Evolutionary conservation across 2,329 filamentous ascomycete genomes (phyloP).

Genomic region (Nigrograna mackinnonii): DNA sequence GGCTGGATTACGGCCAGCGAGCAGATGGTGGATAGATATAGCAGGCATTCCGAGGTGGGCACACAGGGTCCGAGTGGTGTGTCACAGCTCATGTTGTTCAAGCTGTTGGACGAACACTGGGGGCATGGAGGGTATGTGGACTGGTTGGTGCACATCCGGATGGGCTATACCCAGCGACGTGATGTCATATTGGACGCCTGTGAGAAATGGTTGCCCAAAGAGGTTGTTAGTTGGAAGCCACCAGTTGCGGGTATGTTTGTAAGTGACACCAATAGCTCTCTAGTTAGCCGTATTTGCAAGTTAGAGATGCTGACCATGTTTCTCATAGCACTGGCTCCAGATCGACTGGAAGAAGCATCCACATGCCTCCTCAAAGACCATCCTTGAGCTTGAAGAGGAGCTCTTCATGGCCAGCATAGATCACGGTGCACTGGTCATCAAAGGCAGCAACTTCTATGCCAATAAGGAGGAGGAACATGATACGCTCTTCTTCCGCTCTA

Average conservation of each 20-base stretch:
- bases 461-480: slow-evolving; percentile 29
- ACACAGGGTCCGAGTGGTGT: background rate
- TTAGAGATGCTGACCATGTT: background rate
- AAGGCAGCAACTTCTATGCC: background rate
- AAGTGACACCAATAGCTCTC: too few species aligned
- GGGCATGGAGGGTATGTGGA: background rate
- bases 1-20: slow-evolving; percentile 33
- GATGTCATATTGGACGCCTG: background rate
- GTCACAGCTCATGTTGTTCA: background rate
- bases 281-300: too few species aligned
- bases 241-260: slow-evolving; percentile 1
- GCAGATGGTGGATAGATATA: slow-evolving; percentile 22
- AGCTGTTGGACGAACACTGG: background rate
- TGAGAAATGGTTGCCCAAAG: background rate
- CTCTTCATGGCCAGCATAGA: background rate
- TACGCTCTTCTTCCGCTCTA: slow-evolving; percentile 21
- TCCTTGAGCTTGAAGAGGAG: background rate
- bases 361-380: background rate
- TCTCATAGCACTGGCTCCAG: background rate
- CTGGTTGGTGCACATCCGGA: background rate
- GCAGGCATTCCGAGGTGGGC: background rate
- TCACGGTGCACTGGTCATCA: background rate
- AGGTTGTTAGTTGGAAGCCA: background rate
- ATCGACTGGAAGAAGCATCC: background rate
- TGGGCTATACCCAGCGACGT: background rate